These are phyloP conservation scores for Coniochaeta sp. DNA, from an alignment of 2,329 filamentous ascomycete genomes.

Conservation along the genomic window DNA sequence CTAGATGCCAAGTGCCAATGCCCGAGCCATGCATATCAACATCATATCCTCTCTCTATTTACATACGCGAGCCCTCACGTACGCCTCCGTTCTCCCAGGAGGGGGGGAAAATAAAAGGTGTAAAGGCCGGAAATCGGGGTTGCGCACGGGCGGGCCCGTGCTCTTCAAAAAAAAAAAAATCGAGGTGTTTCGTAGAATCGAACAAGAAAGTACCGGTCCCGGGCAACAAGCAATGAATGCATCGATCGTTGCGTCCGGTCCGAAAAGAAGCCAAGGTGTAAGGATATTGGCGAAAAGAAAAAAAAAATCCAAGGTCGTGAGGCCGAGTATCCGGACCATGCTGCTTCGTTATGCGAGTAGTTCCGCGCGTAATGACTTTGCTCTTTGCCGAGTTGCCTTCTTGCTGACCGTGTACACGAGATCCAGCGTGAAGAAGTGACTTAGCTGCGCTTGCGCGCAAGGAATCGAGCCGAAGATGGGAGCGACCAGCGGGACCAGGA, in stretches of 20 bases:
- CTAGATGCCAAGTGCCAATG: constrained; percentile 41
- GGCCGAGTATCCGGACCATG: neutral
- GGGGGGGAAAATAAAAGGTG: constrained; percentile 6
- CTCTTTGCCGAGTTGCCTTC: constrained; percentile 51
- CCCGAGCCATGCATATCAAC: constrained; percentile 41
- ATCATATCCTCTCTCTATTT: constrained; percentile 40
- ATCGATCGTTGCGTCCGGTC: neutral
- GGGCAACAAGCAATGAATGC: neutral
- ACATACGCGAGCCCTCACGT: constrained; percentile 30
- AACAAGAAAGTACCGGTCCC: neutral
- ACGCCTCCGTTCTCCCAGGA: constrained; percentile 21
- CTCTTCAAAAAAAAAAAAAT: neutral
- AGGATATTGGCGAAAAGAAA: neutral
- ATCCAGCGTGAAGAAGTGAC: constrained; percentile 63
- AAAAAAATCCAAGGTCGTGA: neutral
- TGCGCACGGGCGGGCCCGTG: constrained; percentile 7
- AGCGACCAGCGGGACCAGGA: constrained; percentile 59
- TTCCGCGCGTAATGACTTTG: constrained; percentile 16
- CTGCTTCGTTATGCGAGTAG: constrained; percentile 10
- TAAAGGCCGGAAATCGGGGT: constrained; percentile 13
- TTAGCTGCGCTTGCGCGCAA: constrained; percentile 58
- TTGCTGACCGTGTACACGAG: constrained; percentile 66
- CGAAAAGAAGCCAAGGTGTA: neutral
- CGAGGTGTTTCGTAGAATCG: neutral
- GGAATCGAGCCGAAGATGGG: constrained; percentile 63